These are phyloP conservation scores for Cladophialophora carrionii DNA, from an alignment of 2,329 filamentous ascomycete species.

Conservation along the genomic window DNA sequence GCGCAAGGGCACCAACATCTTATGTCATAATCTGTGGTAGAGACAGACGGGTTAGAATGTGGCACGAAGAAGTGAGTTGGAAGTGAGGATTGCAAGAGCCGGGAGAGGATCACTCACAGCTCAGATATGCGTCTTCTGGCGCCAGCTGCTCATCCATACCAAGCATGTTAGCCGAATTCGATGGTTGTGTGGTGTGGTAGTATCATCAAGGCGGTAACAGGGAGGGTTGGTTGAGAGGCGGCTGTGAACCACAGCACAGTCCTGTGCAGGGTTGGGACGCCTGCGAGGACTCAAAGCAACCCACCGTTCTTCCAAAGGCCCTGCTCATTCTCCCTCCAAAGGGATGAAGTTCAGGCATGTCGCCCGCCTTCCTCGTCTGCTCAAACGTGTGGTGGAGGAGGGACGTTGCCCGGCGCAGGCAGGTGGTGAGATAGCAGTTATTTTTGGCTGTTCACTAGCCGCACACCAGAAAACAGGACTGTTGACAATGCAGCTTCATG, in stretches of 20 bases:
- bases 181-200: neutral
- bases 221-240: neutral
- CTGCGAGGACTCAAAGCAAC: slow-evolving; percentile 21
- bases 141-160: slow-evolving; percentile 46
- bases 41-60: slow-evolving; percentile 1
- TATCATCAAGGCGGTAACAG: slow-evolving; percentile 1
- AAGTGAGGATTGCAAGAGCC: neutral
- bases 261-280: neutral
- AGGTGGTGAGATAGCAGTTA: neutral
- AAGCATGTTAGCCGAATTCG: slow-evolving; percentile 21
- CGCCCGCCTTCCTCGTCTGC: slow-evolving; percentile 5
- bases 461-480: neutral
- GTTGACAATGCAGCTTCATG: neutral
- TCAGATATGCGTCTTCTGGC: slow-evolving; percentile 70
- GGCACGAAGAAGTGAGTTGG: slow-evolving; percentile 5
- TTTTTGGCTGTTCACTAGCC: slow-evolving; percentile 4
- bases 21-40: slow-evolving; percentile 63
- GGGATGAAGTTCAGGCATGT: slow-evolving; percentile 51
- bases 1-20: slow-evolving; percentile 56
- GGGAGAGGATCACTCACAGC: slow-evolving; percentile 58
- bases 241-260: neutral
- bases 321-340: slow-evolving; percentile 57
- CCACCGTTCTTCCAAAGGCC: slow-evolving; percentile 57
- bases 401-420: slow-evolving; percentile 5
- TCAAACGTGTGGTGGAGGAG: slow-evolving; percentile 5